Conservation (phyloP, 345 rosid species). For the Camelina hispida region DNA sequence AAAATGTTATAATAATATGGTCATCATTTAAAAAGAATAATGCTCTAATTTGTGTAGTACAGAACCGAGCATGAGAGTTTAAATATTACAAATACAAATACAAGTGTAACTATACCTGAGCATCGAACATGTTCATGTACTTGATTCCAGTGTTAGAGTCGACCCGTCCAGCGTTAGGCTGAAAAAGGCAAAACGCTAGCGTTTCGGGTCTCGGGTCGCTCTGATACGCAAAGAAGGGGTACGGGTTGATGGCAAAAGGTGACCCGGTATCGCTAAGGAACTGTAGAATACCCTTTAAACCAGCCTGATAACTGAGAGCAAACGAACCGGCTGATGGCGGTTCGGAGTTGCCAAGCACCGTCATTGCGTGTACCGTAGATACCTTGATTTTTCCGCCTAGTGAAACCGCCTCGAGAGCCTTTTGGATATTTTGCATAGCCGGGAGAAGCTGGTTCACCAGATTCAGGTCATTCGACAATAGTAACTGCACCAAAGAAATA, state of each 20-base stretch:
- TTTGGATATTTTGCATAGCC: slow-evolving; percentile 76
- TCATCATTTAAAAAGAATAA: neutral
- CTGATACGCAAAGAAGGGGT: slow-evolving; percentile 87
- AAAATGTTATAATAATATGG: neutral
- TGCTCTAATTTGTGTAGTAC: neutral
- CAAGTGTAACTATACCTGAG: slow-evolving; percentile 57
- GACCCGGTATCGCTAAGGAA: slow-evolving; percentile 74
- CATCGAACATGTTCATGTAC: slow-evolving; percentile 97
- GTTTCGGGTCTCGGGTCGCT: slow-evolving; percentile 85
- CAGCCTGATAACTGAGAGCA: slow-evolving; percentile 52
- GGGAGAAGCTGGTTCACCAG: slow-evolving; percentile 77
- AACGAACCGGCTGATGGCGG: slow-evolving; percentile 87
- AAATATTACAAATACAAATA: neutral
- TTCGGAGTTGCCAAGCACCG: slow-evolving; percentile 73
- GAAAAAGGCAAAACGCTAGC: slow-evolving; percentile 81
- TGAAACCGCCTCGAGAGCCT: slow-evolving; percentile 62
- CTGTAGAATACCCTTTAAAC: slow-evolving; percentile 64
- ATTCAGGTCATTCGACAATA: slow-evolving; percentile 63
- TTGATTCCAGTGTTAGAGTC: slow-evolving; percentile 73
- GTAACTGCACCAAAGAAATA: slow-evolving; percentile 47
- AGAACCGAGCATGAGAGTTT: neutral
- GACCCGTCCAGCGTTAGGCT: slow-evolving; percentile 85
- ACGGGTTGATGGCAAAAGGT: slow-evolving; percentile 78
- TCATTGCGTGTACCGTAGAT: slow-evolving; percentile 87
- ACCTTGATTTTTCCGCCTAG: slow-evolving; percentile 76